These are phyloP conservation scores for Pythium myriotylum DNA, from an alignment of 352 stramenopile genomes.

Conservation along the genomic window DNA sequence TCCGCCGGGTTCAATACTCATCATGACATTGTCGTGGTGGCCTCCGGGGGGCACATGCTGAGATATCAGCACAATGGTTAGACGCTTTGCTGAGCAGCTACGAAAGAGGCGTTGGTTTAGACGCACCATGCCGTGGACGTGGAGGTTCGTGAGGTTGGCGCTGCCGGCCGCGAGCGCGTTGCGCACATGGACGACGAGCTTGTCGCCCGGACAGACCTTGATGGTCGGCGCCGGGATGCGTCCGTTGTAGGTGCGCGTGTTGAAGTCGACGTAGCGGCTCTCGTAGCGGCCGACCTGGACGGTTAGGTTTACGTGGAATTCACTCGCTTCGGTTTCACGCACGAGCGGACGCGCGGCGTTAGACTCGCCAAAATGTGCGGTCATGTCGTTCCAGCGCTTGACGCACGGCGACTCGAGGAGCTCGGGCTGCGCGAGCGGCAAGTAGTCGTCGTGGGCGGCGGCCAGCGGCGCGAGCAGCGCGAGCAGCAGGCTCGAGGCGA, in stretches of 20 bases:
- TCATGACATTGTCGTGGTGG: slow-evolving; percentile 62
- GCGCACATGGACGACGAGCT: slow-evolving; percentile 52
- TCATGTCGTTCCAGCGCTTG: slow-evolving; percentile 22
- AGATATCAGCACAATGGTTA: not conserved
- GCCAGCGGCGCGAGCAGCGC: slow-evolving; percentile 1
- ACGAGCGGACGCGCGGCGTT: slow-evolving; percentile 29
- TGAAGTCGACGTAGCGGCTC: slow-evolving; percentile 74
- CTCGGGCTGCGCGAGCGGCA: slow-evolving; percentile 24
- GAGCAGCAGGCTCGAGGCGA: not conserved
- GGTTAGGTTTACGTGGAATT: slow-evolving; percentile 59
- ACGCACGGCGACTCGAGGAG: slow-evolving; percentile 30
- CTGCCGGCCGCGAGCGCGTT: slow-evolving; percentile 53
- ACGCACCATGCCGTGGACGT: slow-evolving; percentile 65
- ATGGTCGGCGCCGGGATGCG: slow-evolving; percentile 68
- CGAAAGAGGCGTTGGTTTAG: not conserved
- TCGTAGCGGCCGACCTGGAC: slow-evolving; percentile 64
- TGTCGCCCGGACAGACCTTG: slow-evolving; percentile 72
- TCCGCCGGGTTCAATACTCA: slow-evolving; percentile 46
- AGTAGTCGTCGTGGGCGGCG: slow-evolving; percentile 27
- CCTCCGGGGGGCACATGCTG: slow-evolving; percentile 60
- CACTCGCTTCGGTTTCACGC: slow-evolving; percentile 44
- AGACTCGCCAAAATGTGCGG: slow-evolving; percentile 13
- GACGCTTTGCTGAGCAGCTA: not conserved
- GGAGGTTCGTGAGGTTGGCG: slow-evolving; percentile 70
- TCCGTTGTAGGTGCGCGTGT: slow-evolving; percentile 75